Evolutionary conservation across 1,284 basidiomycete species (phyloP).

Genomic region (Rhodotorula sp.): DNA sequence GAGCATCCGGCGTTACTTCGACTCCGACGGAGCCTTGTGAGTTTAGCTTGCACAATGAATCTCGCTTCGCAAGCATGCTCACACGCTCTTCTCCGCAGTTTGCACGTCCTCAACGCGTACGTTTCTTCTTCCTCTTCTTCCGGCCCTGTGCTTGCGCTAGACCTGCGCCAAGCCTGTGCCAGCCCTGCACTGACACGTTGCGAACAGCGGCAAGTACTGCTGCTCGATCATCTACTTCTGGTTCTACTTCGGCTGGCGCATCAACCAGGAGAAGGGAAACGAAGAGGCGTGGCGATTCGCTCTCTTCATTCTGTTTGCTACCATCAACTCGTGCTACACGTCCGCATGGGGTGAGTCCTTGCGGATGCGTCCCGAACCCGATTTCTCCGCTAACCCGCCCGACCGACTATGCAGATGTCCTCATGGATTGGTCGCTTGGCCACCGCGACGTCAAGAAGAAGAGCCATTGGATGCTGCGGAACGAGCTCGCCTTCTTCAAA

Average conservation of each 20-base stretch:
- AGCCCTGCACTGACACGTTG: too few species aligned
- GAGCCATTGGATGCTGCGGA: slow-evolving; percentile 32
- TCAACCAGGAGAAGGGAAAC: slow-evolving; percentile 18
- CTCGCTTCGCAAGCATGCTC: neutral
- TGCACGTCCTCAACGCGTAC: slow-evolving; percentile 34
- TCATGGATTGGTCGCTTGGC: slow-evolving; percentile 45
- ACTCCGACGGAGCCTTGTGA: slow-evolving; percentile 32
- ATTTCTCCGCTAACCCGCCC: neutral
- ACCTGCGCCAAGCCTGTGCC: too few species aligned
- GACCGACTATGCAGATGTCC: slow-evolving; percentile 18
- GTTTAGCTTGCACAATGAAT: neutral
- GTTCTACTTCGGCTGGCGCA: slow-evolving; percentile 35
- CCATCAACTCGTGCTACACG: slow-evolving; percentile 26
- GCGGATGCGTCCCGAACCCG: too few species aligned
- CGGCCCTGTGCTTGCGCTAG: too few species aligned
- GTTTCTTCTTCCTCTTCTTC: neutral
- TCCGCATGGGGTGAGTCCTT: slow-evolving; percentile 27
- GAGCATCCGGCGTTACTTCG: slow-evolving; percentile 35
- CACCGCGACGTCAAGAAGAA: slow-evolving; percentile 25
- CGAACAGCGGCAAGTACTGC: slow-evolving; percentile 34
- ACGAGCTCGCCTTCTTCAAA: slow-evolving; percentile 42
- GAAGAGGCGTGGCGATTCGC: slow-evolving; percentile 22
- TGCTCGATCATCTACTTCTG: slow-evolving; percentile 29
- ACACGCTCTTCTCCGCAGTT: neutral
- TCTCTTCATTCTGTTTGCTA: slow-evolving; percentile 35